A percentile compares a stretch with the other conserved stretches of the same genome.
phyloP scores from a whole-genome alignment of 108 stramenopile species.

The Cyclotella atomus region DNA sequence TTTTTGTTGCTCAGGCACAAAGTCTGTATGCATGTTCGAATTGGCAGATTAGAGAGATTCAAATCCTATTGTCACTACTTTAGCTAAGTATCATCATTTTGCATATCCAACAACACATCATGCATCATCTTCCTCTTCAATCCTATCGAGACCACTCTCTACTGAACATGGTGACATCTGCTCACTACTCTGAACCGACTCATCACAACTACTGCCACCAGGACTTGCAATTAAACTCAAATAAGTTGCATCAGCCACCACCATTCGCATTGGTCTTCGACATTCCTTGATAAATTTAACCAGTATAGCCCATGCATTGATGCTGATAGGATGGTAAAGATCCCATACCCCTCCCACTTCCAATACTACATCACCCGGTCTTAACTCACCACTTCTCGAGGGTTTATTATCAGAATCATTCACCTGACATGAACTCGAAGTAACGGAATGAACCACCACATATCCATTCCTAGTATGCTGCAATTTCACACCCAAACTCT shows the following conservation, averaged over 20 bases:
- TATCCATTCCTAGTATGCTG: constrained; percentile 21
- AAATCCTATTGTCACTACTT: too few species aligned
- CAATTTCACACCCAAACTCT: constrained; percentile 18
- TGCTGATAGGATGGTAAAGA: constrained; percentile 24
- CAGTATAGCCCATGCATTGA: constrained; percentile 24
- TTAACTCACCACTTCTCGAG: constrained; percentile 7
- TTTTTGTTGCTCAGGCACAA: too few species aligned
- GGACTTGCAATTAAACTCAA: not conserved
- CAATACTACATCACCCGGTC: constrained; percentile 19
- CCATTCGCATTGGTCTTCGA: constrained; percentile 36
- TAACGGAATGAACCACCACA: constrained; percentile 15
- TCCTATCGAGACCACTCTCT: too few species aligned
- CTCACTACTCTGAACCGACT: constrained; percentile 1
- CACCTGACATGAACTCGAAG: too few species aligned
- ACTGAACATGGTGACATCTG: too few species aligned
- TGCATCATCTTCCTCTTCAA: too few species aligned
- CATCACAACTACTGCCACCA: not conserved
- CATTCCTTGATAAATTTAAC: constrained; percentile 31
- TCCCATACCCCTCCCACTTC: constrained; percentile 40
- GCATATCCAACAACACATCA: too few species aligned
- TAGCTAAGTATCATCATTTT: too few species aligned
- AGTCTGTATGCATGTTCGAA: too few species aligned
- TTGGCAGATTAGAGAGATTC: too few species aligned
- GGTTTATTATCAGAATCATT: not conserved
- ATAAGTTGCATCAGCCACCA: constrained; percentile 9